phyloP scores from a whole-genome alignment of 768 basidiomycete genomes.

The Agrocybe praecox region DNA sequence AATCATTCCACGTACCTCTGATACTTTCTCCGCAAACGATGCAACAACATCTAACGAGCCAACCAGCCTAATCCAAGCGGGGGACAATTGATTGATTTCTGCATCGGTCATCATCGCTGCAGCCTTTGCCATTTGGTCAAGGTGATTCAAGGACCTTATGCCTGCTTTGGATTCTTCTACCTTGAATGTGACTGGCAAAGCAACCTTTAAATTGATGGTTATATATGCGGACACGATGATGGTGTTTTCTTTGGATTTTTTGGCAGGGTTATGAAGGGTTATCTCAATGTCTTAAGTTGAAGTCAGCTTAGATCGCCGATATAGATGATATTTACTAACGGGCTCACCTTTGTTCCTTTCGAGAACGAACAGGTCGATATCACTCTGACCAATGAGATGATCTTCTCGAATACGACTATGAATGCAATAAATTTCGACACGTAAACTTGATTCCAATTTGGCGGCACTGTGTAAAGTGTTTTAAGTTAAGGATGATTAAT shows the following conservation, averaged over 20 bases:
- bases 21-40: background rate
- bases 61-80: background rate
- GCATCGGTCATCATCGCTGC: background rate
- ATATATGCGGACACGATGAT: background rate
- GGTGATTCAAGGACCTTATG: background rate
- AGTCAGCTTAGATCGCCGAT: background rate
- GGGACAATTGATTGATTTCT: background rate
- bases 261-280: too few species aligned
- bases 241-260: background rate
- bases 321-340: too few species aligned
- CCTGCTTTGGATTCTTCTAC: background rate
- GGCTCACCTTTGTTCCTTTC: background rate
- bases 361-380: background rate
- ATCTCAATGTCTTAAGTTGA: background rate
- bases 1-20: background rate
- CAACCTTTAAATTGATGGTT: background rate
- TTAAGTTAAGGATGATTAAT: background rate
- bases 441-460: background rate
- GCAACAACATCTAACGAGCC: background rate
- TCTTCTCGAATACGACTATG: background rate
- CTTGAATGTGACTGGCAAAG: background rate
- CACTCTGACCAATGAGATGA: background rate
- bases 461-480: background rate
- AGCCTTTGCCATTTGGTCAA: background rate
- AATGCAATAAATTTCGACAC: background rate